Evolutionary conservation across 2,329 filamentous ascomycete genomes (phyloP), one percentile per base, ranked within the genome.

Genomic region (Fusarium scirpi): DNA sequence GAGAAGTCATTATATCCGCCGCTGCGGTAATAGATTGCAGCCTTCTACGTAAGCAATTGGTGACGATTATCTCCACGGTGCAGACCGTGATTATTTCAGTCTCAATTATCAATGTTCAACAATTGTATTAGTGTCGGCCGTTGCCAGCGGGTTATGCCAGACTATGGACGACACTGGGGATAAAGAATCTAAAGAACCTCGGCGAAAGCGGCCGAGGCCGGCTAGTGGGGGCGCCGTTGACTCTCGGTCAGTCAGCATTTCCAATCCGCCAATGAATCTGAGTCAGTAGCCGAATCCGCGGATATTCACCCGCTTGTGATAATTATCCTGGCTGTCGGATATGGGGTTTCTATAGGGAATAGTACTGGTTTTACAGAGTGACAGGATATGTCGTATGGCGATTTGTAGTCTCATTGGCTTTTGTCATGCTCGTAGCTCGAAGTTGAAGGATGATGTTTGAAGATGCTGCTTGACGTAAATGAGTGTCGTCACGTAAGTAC

Each of bases 181-280:
- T 52, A 52, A 41, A 52, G 32, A 52, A 53, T 53, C 16, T 47
- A 46, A 16, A 71, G 69, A 71, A 71, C 68, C 68, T 71, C 68
- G 69, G 69, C 68, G 69, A 71, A 71, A 49, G 69, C 68, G 62
- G 52, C 64, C 68, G 64, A 71, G 56, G 63, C 59, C 64, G 60
- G 60, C 32, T 44, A 34, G 69, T 68, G 68, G 53, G 68, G 69
- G 54, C 34, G 25, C 56, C 45, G 53, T 62, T 71, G 51, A 53
- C 38, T 56, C 57, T 70, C 56, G 49, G 69, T 71, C 57, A 71
- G 69, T 71, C 57, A 71, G 68, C 69, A 71, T 71, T 71, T 71
- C 44, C 64, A 71, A 71, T 71, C 67, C 29, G 8, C 62, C 30
- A 57, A 54, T 68, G n/a, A 43, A 43, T 61, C 59, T 65, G 63